Base-by-base conservation (phyloP, 2,329 filamentous ascomycete species). In the Fusarium mangiferae region DNA sequence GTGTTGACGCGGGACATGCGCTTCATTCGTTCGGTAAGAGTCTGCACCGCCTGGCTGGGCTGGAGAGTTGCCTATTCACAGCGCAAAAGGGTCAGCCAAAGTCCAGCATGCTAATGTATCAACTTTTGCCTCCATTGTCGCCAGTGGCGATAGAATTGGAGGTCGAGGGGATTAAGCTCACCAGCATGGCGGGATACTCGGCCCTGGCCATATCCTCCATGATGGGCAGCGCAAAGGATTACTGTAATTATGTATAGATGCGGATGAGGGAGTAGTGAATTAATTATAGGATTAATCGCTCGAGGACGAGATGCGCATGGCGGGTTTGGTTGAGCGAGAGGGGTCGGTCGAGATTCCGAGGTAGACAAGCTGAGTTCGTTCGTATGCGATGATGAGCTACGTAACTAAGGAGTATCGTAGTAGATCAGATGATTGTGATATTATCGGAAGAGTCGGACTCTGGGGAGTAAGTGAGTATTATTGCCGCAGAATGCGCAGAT, bases 181-280 rank as follows among this genome's bases (percentile, higher is more conserved):
- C 96, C 92, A 98, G 92, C 90, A 98, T 92, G 78, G 91, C 92
- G 83, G 96, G 95, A 87, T 98, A 98, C 84, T 98, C 96, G 83
- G 93, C 89, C 84, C 95, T 91, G 82, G 93, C 92, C 80, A 96
- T 89, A 80, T 92, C 92, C 69, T 94, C 92, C 91, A 94, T 94
- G 79, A 79, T 83, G 77, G 92, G 61, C 65, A 51, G 75, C 62
- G 75, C 70, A 68, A 70, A 68, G 44, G 30, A 49, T 52, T 64
- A 48, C 13, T 67, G 46, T 13, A 59, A 75, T 70, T 75, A 75
- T 73, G 67, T 70, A 63, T 67, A 67, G 39, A 41, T 62, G 57
- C 49, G 44, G 51, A 58, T n/a, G 51, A 56, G 36, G 28, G 46
- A 42, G 18, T 7, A 57, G n/a, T 46, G 49, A 62, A 73, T 70